phyloP scores from a whole-genome alignment of 257 asterid species.

The Pogostemon cablin region DNA sequence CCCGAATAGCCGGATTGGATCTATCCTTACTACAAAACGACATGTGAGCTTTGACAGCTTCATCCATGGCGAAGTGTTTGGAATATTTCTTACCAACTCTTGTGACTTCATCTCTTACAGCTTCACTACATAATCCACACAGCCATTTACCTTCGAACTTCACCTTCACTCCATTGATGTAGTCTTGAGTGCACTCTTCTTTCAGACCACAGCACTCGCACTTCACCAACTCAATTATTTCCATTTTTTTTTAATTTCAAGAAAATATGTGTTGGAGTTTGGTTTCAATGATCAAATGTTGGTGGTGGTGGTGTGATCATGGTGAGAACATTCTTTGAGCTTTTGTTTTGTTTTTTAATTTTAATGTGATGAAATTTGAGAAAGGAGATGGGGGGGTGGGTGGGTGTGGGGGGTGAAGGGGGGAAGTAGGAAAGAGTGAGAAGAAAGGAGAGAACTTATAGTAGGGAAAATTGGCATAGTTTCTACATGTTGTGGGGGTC shows the following conservation, averaged over 20 bases:
- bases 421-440: constrained; percentile 12
- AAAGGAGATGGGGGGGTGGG: not conserved
- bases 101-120: constrained; percentile 73
- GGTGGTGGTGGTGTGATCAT: not conserved
- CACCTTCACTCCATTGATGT: constrained; percentile 64
- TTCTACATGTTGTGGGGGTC: constrained; percentile 85
- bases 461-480: constrained; percentile 55
- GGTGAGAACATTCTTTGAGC: not conserved
- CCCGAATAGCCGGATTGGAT: constrained; percentile 74
- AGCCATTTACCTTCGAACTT: constrained; percentile 89
- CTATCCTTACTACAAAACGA: constrained; percentile 72
- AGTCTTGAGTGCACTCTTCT: constrained; percentile 87
- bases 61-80: constrained; percentile 48
- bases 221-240: constrained; percentile 63
- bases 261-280: not conserved
- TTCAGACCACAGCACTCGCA: constrained; percentile 93
- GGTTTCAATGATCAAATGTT: not conserved
- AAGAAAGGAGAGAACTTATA: constrained; percentile 42
- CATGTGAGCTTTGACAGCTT: constrained; percentile 87
- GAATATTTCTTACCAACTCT: constrained; percentile 48
- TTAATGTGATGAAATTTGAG: constrained; percentile 4
- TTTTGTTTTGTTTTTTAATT: not conserved
- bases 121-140: constrained; percentile 87
- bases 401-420: constrained; percentile 19
- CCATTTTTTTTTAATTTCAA: constrained; percentile 38